Base-by-base conservation (phyloP, 495 filamentous ascomycete genomes). In the Penicillium herquei region DNA sequence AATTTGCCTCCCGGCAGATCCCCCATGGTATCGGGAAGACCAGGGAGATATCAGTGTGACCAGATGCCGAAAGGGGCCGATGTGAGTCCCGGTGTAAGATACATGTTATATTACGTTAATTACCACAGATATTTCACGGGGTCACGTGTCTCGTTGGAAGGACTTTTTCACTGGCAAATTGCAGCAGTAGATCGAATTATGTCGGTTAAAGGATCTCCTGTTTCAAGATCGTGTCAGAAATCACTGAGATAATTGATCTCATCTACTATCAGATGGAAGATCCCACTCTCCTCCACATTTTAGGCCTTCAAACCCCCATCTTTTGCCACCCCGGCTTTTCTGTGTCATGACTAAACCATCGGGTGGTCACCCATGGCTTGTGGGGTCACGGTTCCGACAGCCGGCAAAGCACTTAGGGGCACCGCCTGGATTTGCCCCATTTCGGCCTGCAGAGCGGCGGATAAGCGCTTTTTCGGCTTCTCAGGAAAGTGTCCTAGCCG, bases 391-490 rank as follows among this genome's bases (percentile, higher is more conserved):
- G 54, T 61, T 61, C 58, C 58, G 58, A 61, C 50, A 51, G 54
- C 58, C 21, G 58, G 58, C 54, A 61, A 61, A 61, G 40, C 40
- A 32, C 54, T 54, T 61, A 46, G 54, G 52, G 53, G 34, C 14
- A 26, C 21, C 21, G 21, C 21, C 21, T 26, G 21, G 21, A 26
- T 26, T 26, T 26, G 21, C 21, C 21, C 21, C 21, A 26, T 26
- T 26, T 26, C 21, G 21, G 21, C 21, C 21, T 26, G 21, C 21
- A 4, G 4, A 26, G 21, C 21, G 21, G 21, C 21, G 21, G 21
- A 26, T 62, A 62, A 62, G 55, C 51, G 59, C 58, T 62, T 62
- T 62, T 46, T 62, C 59, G 59, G 59, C 59, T 62, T 49, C 35
- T 57, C 35, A 54, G 55, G 55, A 41, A 51, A 41, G 55, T 51